Evolutionary conservation across 2,329 filamentous ascomycete genomes (phyloP).

Genomic region (Periconia digitata): DNA sequence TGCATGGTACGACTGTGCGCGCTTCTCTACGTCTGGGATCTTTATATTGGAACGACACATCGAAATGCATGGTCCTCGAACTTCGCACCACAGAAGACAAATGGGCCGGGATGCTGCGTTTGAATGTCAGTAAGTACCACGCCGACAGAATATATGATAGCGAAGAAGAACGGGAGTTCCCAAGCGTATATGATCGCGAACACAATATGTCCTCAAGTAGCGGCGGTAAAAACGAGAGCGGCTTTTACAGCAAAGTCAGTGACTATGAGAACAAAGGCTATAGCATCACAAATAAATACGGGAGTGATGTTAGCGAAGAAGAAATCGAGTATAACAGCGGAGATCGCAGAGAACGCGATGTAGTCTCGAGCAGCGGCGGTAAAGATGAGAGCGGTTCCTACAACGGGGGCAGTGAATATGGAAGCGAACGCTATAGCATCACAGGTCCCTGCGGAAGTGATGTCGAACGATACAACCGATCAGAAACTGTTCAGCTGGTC

Average conservation of each 20-base stretch:
- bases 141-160: too few species aligned
- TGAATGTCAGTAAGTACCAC: slow-evolving; percentile 3
- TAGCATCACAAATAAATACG: neutral
- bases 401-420: too few species aligned
- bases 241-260: neutral
- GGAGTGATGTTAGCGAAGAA: too few species aligned
- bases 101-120: slow-evolving; percentile 17
- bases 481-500: slow-evolving; percentile 10
- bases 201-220: too few species aligned
- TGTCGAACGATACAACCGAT: too few species aligned
- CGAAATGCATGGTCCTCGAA: slow-evolving; percentile 7
- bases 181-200: too few species aligned
- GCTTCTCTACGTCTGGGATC: slow-evolving; percentile 10
- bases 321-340: too few species aligned
- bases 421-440: too few species aligned
- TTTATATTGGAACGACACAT: slow-evolving; percentile 4
- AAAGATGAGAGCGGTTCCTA: too few species aligned
- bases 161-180: neutral
- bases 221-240: too few species aligned
- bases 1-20: slow-evolving; percentile 10
- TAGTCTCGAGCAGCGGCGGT: too few species aligned
- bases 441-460: neutral
- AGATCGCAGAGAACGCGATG: too few species aligned
- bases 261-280: neutral
- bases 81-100: slow-evolving; percentile 3